Conservation (phyloP, 331 rosid genomes). For the Malus hybrid region DNA sequence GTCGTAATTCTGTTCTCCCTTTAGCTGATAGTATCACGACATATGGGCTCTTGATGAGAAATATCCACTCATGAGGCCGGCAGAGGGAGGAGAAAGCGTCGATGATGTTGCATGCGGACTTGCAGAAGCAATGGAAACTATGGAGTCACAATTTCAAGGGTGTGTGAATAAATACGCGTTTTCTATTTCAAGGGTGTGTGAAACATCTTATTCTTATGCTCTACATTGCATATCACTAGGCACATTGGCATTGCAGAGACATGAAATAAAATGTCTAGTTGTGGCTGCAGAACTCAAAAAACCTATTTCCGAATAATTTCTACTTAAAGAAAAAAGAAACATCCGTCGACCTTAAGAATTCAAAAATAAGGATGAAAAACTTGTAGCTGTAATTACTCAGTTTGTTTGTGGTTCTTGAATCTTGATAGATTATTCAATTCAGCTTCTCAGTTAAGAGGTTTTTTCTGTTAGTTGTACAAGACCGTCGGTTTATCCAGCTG, state of each 20-base stretch:
- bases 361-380: not conserved
- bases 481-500: not conserved
- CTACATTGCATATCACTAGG: not conserved
- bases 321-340: not conserved
- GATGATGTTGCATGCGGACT: slow-evolving; percentile 78
- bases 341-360: not conserved
- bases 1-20: slow-evolving; percentile 6
- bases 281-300: not conserved
- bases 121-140: slow-evolving; percentile 38
- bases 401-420: not conserved
- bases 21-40: slow-evolving; percentile 44
- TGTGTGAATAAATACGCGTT: slow-evolving; percentile 5
- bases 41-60: slow-evolving; percentile 73
- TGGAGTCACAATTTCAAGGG: slow-evolving; percentile 78
- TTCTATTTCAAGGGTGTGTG: slow-evolving; percentile 53
- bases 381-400: not conserved
- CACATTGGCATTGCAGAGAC: not conserved
- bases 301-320: not conserved
- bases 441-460: not conserved
- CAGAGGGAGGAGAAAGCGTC: slow-evolving; percentile 85
- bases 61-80: slow-evolving; percentile 57
- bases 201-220: not conserved
- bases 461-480: not conserved
- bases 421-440: not conserved
- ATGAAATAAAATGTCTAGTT: not conserved